These are phyloP conservation scores for Gracilariopsis chorda DNA, from an alignment of 23 red algal species.

Conservation along the genomic window DNA sequence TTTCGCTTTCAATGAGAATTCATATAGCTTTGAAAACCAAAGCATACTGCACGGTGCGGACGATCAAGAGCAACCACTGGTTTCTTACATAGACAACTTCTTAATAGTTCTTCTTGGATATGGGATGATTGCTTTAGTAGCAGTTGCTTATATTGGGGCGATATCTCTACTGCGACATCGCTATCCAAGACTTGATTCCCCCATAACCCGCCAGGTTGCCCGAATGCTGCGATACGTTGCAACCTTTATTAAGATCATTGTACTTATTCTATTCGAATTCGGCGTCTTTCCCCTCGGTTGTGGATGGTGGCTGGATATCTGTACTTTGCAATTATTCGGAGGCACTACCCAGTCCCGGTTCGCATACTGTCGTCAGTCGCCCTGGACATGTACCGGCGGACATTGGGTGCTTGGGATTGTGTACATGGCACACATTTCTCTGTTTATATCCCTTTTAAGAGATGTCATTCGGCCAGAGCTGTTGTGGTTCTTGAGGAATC, in stretches of 20 bases:
- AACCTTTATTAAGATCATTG: constrained; percentile 69
- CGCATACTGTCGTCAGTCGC: constrained; percentile 36
- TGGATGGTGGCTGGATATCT: constrained; percentile 91
- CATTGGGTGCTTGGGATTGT: constrained; percentile 96
- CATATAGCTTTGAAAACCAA: background rate
- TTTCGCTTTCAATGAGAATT: background rate
- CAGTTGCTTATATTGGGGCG: constrained; percentile 55
- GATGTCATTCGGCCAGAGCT: constrained; percentile 84
- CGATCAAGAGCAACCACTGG: constrained; percentile 11
- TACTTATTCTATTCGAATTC: constrained; percentile 82
- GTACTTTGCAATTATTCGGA: constrained; percentile 56
- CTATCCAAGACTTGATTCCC: constrained; percentile 75
- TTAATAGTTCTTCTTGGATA: constrained; percentile 77
- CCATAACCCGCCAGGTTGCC: constrained; percentile 52
- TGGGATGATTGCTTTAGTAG: constrained; percentile 58
- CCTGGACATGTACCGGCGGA: constrained; percentile 42
- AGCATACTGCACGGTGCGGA: background rate
- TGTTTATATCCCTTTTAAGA: constrained; percentile 78
- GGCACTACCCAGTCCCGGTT: constrained; percentile 35
- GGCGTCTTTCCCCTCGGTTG: constrained; percentile 85
- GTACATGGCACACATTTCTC: constrained; percentile 91
- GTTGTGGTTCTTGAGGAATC: constrained; percentile 95
- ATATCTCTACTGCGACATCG: constrained; percentile 47
- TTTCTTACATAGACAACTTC: constrained; percentile 60
- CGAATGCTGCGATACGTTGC: constrained; percentile 59